Evolutionary conservation across 306 rosid genomes (phyloP).

Genomic region (Rosa chinensis): DNA sequence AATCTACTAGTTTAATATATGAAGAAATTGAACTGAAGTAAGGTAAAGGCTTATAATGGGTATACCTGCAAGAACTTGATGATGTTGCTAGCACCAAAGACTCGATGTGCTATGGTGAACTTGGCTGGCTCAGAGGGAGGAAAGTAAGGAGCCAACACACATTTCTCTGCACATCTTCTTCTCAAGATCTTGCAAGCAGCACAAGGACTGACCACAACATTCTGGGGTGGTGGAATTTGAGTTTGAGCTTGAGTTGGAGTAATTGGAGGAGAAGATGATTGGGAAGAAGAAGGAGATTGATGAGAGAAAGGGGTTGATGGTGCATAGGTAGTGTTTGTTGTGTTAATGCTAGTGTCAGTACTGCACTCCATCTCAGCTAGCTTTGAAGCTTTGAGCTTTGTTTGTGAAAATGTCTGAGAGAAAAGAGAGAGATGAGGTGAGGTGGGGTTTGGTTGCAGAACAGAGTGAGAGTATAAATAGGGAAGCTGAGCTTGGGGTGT

Average conservation of each 20-base stretch:
- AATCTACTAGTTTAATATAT: neutral
- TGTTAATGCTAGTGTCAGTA: conserved; percentile 10
- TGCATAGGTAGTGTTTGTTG: conserved; percentile 6
- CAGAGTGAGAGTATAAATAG: conserved; percentile 8
- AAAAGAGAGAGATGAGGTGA: neutral
- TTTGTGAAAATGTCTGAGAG: neutral
- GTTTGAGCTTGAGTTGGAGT: conserved; percentile 8
- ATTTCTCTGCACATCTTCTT: conserved; percentile 80
- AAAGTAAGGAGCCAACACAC: conserved; percentile 90
- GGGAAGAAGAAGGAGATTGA: conserved; percentile 29
- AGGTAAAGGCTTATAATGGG: neutral
- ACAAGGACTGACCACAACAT: conserved; percentile 68
- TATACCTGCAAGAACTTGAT: conserved; percentile 89
- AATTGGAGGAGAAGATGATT: conserved; percentile 37
- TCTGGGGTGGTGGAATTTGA: conserved; percentile 14
- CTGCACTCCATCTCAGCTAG: conserved; percentile 19
- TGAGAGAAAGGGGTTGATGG: conserved; percentile 37
- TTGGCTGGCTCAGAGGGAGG: conserved; percentile 92
- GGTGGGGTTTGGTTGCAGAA: conserved; percentile 8
- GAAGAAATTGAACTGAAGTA: neutral
- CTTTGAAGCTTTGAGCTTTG: neutral
- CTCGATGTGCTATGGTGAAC: conserved; percentile 88
- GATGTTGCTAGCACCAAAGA: conserved; percentile 94
- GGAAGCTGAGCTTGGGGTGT: neutral
- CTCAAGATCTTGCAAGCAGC: conserved; percentile 90